A percentile compares a stretch with the other conserved stretches of the same genome.
Conservation (phyloP, 768 basidiomycete genomes). For the Kwoniella botswanensis region DNA sequence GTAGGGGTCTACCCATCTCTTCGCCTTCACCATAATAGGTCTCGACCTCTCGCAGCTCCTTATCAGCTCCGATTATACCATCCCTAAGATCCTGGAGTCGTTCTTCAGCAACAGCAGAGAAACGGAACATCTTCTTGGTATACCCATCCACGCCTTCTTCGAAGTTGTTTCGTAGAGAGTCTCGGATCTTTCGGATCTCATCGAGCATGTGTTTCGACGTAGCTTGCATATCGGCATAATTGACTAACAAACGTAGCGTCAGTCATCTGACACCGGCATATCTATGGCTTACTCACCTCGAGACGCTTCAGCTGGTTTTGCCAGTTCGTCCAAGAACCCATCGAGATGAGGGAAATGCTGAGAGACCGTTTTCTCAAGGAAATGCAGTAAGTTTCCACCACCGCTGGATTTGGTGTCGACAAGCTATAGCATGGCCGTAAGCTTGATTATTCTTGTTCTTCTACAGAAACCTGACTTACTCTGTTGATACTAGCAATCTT, state of each 20-base stretch:
- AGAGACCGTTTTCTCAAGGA: constrained; percentile 83
- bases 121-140: constrained; percentile 89
- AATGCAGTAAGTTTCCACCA: constrained; percentile 92
- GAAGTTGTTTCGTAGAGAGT: constrained; percentile 81
- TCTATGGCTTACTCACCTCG: constrained; percentile 66
- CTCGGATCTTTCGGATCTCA: constrained; percentile 78
- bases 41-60: constrained; percentile 81
- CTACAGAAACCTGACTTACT: constrained; percentile 60
- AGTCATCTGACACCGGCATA: constrained; percentile 7
- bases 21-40: constrained; percentile 93
- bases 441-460: not conserved
- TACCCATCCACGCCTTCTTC: constrained; percentile 78
- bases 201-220: constrained; percentile 73
- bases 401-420: constrained; percentile 97
- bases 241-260: constrained; percentile 23
- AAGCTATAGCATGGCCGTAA: constrained; percentile 63
- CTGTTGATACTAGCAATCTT: constrained; percentile 97
- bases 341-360: constrained; percentile 88
- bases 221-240: constrained; percentile 40
- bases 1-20: constrained; percentile 52
- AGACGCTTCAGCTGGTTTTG: constrained; percentile 88
- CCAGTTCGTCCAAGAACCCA: constrained; percentile 83
- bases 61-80: constrained; percentile 82
- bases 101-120: constrained; percentile 73
- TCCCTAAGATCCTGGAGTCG: constrained; percentile 84